phyloP scores from a whole-genome alignment of 2,329 filamentous ascomycete species.

The Podosphaera fusca region DNA sequence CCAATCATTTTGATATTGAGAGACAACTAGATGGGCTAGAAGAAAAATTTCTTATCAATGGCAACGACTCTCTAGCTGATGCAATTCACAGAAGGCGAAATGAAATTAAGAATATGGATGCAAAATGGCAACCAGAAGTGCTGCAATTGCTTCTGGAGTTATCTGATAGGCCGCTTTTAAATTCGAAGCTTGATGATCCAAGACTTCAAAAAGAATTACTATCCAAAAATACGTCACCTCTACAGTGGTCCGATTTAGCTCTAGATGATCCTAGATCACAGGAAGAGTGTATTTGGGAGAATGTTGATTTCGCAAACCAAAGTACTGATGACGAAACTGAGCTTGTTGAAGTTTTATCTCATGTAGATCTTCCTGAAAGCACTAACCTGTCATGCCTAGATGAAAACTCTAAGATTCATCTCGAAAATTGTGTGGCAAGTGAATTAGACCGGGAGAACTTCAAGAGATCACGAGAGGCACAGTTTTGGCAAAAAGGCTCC shows the following conservation, averaged over 20 bases:
- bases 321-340: slow-evolving; percentile 30
- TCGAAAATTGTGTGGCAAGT: slow-evolving; percentile 15
- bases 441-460: slow-evolving; percentile 16
- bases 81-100: slow-evolving; percentile 35
- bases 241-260: slow-evolving; percentile 64
- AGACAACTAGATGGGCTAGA: slow-evolving; percentile 46
- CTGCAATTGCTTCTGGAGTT: slow-evolving; percentile 59
- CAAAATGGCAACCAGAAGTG: slow-evolving; percentile 56
- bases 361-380: slow-evolving; percentile 13
- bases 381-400: slow-evolving; percentile 15
- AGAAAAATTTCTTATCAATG: slow-evolving; percentile 66
- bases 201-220: slow-evolving; percentile 26
- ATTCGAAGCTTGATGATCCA: slow-evolving; percentile 42
- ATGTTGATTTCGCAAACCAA: slow-evolving; percentile 39
- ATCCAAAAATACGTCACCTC: slow-evolving; percentile 21
- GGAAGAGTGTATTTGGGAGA: slow-evolving; percentile 45
- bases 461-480: slow-evolving; percentile 20
- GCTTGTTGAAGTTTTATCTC: slow-evolving; percentile 16
- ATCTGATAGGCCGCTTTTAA: slow-evolving; percentile 54
- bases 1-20: slow-evolving; percentile 53
- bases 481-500: slow-evolving; percentile 23
- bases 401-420: slow-evolving; percentile 10
- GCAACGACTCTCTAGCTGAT: slow-evolving; percentile 58
- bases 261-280: slow-evolving; percentile 49
- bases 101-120: slow-evolving; percentile 28